A percentile compares a stretch with the other conserved stretches of the same genome.
Evolutionary conservation across 306 rosid species (phyloP).

Genomic region (Cicer judaicum): DNA sequence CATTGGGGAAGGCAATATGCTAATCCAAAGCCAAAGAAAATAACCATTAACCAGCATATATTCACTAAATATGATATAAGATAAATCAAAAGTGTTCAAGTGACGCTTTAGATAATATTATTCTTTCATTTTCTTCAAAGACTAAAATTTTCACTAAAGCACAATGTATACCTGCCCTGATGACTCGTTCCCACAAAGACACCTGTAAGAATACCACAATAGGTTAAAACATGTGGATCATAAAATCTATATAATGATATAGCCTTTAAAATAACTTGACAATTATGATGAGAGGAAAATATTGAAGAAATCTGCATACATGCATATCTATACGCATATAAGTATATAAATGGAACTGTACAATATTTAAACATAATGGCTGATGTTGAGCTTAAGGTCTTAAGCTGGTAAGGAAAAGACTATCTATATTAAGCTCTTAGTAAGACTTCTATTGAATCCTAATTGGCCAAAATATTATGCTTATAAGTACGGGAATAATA

Average conservation of each 20-base stretch:
- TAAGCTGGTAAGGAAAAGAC: conserved; percentile 17
- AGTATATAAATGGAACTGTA: neutral
- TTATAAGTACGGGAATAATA: neutral
- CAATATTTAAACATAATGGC: conserved; percentile 18
- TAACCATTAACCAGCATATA: conserved; percentile 11
- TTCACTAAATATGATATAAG: conserved; percentile 17
- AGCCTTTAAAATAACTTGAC: conserved; percentile 13
- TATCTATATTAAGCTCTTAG: neutral
- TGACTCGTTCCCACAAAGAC: conserved; percentile 71
- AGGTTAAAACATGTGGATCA: conserved; percentile 45
- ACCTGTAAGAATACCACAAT: conserved; percentile 58
- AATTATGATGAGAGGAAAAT: neutral
- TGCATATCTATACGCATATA: neutral
- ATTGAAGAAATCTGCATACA: conserved; percentile 1
- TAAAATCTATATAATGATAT: conserved; percentile 20
- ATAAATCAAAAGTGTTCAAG: conserved; percentile 1
- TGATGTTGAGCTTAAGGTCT: neutral
- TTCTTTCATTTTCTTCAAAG: conserved; percentile 19
- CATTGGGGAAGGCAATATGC: conserved; percentile 19
- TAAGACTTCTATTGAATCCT: neutral
- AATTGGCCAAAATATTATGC: neutral
- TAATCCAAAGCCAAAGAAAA: conserved; percentile 20
- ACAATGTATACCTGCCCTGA: conserved; percentile 73
- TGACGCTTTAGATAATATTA: conserved; percentile 1
- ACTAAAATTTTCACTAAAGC: conserved; percentile 27